Base-by-base conservation (phyloP, 495 filamentous ascomycete species). In the Talaromyces stipitatus region DNA sequence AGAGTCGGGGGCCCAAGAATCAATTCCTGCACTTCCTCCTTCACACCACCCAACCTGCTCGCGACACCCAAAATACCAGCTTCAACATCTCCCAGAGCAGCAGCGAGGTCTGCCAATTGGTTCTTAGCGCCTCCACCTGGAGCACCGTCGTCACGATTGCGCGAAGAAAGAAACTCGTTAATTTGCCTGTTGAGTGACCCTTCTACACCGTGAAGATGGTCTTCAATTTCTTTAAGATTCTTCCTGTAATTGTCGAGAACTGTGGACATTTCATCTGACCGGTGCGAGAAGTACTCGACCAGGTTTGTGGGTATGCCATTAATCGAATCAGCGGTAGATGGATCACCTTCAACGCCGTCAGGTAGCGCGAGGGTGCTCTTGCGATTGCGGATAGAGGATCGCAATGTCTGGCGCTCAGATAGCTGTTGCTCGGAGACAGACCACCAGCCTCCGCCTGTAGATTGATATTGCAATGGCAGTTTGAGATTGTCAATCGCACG, bases 171-270 rank as follows among this genome's bases (percentile, higher is more conserved):
- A 64, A 88, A 80, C 54, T 85, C 77, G 69, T 87, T 83, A 55
- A 88, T 80, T 66, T 91, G 85, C 56, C 85, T 80, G 59, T 85
- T 74, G 46, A 89, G 77, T 24, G 80, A 82, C 8, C 76, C 72
- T 64, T 95, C 89, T 22, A 96, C 84, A 3, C 85, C 83, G 50
- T 86, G 77, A 48, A 96, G 75, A 66, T 94, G 90, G 60, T 82
- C 78, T 70, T 96, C 91, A 52, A 96, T 90, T 67, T 95, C 90
- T 48, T 80, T 75, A 50, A 96, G 70, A 58, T 87, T 89, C 27
- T 74, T 70, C 60, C 83, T 80, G 65, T 91, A 91, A 60, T 71
- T 77, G 6, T 78, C 75, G 29, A 92, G 78, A 26, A 85, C 85
- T 6, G 75, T 68, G 7, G 79, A 72, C 81, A 95, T 85, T 61